phyloP scores from a whole-genome alignment of 441 rosid species.

The Macaranga tanarius region DNA sequence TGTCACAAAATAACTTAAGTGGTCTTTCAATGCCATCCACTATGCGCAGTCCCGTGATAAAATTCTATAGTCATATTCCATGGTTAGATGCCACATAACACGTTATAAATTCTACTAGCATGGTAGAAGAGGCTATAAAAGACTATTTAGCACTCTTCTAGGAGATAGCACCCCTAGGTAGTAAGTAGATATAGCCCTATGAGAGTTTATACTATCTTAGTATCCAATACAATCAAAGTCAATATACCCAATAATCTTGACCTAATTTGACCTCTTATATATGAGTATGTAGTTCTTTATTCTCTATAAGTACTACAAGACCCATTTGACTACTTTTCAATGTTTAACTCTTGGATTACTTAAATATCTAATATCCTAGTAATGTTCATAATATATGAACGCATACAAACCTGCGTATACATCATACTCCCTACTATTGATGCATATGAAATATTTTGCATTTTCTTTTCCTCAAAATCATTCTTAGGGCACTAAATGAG shows the following conservation, averaged over 20 bases:
- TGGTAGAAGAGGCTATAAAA: slow-evolving; percentile 15
- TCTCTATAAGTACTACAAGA: not conserved
- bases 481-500: not conserved
- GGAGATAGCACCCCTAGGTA: slow-evolving; percentile 13
- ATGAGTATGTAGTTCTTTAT: not conserved
- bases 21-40: not conserved
- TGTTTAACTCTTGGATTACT: not conserved
- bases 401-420: not conserved
- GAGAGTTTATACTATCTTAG: not conserved
- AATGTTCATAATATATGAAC: too few species aligned
- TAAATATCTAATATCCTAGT: too few species aligned
- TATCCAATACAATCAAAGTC: too few species aligned
- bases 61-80: not conserved
- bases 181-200: not conserved
- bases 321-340: not conserved
- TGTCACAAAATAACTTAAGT: too few species aligned
- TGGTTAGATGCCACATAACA: not conserved
- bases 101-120: slow-evolving; percentile 8
- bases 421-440: not conserved
- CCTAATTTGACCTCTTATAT: not conserved
- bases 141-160: slow-evolving; percentile 16
- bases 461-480: not conserved
- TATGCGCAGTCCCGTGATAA: not conserved
- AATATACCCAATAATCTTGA: too few species aligned
- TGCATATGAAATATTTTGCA: not conserved